Conservation (phyloP, 169 alveolate species). For the Plasmodium coatneyi region DNA sequence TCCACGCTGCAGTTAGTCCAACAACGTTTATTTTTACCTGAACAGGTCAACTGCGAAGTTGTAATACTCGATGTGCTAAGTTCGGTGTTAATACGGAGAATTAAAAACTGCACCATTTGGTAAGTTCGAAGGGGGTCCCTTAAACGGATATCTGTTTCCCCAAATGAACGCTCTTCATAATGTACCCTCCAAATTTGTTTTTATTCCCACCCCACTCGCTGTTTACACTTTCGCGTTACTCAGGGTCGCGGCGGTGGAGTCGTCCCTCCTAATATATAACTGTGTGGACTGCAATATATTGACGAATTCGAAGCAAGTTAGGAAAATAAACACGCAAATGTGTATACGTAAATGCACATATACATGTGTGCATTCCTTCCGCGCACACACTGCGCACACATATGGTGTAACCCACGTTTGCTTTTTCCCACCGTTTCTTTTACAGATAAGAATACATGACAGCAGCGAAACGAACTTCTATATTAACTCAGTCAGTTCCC, state of each 20-base stretch:
- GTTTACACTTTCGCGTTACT: background rate
- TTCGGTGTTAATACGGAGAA: slow-evolving; percentile 64
- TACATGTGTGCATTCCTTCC: background rate
- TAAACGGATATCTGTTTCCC: background rate
- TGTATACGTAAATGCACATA: background rate
- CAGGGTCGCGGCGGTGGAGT: slow-evolving; percentile 71
- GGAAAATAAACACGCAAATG: background rate
- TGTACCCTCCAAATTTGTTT: background rate
- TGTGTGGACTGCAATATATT: slow-evolving; percentile 58
- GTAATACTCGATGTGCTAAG: slow-evolving; percentile 67
- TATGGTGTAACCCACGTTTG: background rate
- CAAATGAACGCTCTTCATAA: background rate
- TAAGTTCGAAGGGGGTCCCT: background rate
- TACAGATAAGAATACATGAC: slow-evolving; percentile 68
- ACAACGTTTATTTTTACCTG: background rate
- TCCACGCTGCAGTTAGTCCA: background rate
- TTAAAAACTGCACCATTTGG: slow-evolving; percentile 65
- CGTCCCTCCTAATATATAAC: slow-evolving; percentile 49
- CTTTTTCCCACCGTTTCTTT: background rate
- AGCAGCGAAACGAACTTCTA: slow-evolving; percentile 56
- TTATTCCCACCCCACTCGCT: background rate
- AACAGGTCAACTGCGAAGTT: slow-evolving; percentile 58
- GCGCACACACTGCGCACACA: background rate
- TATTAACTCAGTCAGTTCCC: slow-evolving; percentile 54
- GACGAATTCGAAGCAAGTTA: slow-evolving; percentile 67